Conservation (phyloP, 2,329 filamentous ascomycete genomes). For the Pseudogymnoascus destructans region DNA sequence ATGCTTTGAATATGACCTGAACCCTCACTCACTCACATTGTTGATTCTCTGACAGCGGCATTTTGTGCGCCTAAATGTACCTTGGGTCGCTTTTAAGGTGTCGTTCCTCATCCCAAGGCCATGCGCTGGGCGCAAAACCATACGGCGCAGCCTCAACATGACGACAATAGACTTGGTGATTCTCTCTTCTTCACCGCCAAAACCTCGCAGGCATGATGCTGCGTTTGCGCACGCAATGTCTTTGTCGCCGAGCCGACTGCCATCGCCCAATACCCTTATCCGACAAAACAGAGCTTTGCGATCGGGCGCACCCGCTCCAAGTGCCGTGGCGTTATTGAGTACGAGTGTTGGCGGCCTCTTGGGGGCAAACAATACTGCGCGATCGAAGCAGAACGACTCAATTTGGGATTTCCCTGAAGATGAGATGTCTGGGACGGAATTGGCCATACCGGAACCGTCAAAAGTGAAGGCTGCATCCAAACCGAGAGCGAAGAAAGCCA, state of each 20-base stretch:
- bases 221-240: constrained; percentile 13
- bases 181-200: constrained; percentile 31
- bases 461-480: constrained; percentile 21
- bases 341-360: constrained; percentile 30
- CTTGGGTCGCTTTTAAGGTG: constrained; percentile 11
- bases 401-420: constrained; percentile 14
- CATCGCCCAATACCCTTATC: background rate
- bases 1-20: background rate
- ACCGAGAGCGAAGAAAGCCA: constrained; percentile 16
- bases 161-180: constrained; percentile 27
- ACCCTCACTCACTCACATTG: background rate
- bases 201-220: background rate
- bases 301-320: constrained; percentile 25
- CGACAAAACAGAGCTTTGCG: background rate
- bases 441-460: constrained; percentile 16
- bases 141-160: constrained; percentile 25
- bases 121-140: constrained; percentile 19
- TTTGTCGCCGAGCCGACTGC: constrained; percentile 34
- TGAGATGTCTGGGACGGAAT: background rate
- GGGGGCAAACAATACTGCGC: constrained; percentile 12
- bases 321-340: constrained; percentile 29
- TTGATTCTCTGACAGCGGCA: background rate
- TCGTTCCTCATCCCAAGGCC: constrained; percentile 17
- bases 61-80: background rate
- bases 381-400: constrained; percentile 1